Base-by-base conservation (phyloP, 2,329 filamentous ascomycete species). In the Raffaelea albimanens region DNA sequence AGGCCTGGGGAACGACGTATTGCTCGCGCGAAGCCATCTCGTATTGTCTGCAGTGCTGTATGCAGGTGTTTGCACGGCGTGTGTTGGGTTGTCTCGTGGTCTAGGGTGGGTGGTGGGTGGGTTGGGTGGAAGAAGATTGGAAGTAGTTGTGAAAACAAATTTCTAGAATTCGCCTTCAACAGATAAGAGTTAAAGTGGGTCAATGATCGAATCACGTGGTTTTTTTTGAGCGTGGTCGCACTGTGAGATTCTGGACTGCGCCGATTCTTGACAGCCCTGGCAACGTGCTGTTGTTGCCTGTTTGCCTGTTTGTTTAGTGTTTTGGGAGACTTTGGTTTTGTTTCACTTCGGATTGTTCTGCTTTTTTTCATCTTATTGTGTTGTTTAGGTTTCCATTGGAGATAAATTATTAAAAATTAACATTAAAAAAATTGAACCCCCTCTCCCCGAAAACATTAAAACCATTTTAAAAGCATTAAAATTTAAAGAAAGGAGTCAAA, bases 1-100 rank as follows among this genome's bases (percentile, higher is more conserved):
- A 63, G 29, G 65, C 61, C 57, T 79, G 75, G 46, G 85, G 85
- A 51, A 87, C 78, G 60, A 86, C 81, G 70, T 90, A 91, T 53
- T 80, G 75, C 76, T 90, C 86, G 68, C 85, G 83, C 50, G 81
- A 82, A 78, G 53, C 48, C 53, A 55, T 55, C 2, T 43, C 9
- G 13, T 23, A n/a, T 42, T 14, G 20, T 7, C 14, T 16, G 10
- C 16, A 8, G 20, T 42, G 4, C 5, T 38, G 14, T 8, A 10
- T 38, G 34, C n/a, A 10, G 4, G 14, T 38, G 14, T 8, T 38
- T 38, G 34, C n/a, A 10, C 18, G 5, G 7, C 14, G 23, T 16
- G 29, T 16, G 16, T 9, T 25, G 14, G 16, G 23, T 41, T 22
- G 5, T 7, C 8, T 7, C 14, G 20, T 9, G 4, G 8, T 14